Base-by-base conservation (phyloP, 148 eudicot genomes). In the Cornus suecica region DNA sequence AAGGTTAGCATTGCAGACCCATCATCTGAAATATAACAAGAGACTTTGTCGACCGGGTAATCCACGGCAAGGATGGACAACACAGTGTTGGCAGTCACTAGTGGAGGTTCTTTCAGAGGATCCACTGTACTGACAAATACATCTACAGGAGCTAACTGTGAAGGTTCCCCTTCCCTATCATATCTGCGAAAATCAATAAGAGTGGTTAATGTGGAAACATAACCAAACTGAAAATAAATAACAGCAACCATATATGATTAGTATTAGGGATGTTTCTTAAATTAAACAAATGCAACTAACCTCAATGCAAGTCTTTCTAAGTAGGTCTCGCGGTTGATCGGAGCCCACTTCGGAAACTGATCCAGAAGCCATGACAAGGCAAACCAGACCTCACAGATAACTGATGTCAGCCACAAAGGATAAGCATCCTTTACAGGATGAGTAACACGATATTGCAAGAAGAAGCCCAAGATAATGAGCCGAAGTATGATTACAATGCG, bases 281-380 rank as follows among this genome's bases (percentile, higher is more conserved):
- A 69, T 20, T 51, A 73, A 41, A 31, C 76, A 29, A 73, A 41
- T 61, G 9, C 42, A 48, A 83, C 90, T 78, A 25, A 94, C 99
- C 99, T 92, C 79, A 94, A 61, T n/a, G 99, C 88, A 56, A 94
- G 99, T 85, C 97, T 91, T 66, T 94, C 99, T 56, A 94, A 90
- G 83, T 30, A 94, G 2, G 99, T 94, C 82, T 94, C 99, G n/a
- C 99, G 97, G 65, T 92, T 91, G 83, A 94, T 80, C 24, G 99
- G 99, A 66, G 83, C 86, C 99, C 99, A 94, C 76, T 94, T 94
- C 65, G 99, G 99, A 83, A 94, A 94, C 86, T 94, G 99, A 88
- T 94, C 98, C 78, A 94, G 84, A 77, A 94, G 95, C 98, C 98
- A 94, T 29, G 98, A 94, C 66, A 94, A 79, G 8, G 98, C 98